A percentile compares a stretch with the other conserved stretches of the same genome.
phyloP scores from a whole-genome alignment of 257 asterid genomes.

The Jasminum sambac region DNA sequence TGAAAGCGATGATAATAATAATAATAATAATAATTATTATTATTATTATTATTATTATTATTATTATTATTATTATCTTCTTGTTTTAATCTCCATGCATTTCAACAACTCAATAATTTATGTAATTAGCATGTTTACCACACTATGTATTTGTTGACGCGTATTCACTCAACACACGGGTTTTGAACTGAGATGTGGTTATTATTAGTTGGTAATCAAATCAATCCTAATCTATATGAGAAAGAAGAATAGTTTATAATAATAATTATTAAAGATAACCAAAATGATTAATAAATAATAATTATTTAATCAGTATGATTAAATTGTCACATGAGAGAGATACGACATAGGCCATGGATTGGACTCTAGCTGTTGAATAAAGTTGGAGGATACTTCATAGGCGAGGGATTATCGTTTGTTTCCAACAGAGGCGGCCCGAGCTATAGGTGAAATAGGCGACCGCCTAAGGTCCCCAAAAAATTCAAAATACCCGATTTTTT shows the following conservation, averaged over 20 bases:
- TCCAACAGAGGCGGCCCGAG: too few relatives aligned
- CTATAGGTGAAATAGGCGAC: too few relatives aligned
- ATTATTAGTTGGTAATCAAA: background rate
- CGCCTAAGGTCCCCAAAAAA: too few relatives aligned
- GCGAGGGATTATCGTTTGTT: constrained; percentile 33
- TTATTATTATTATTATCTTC: background rate
- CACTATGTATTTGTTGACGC: background rate
- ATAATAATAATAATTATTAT: too few relatives aligned
- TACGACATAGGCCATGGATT: constrained; percentile 16
- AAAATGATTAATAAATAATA: constrained; percentile 22
- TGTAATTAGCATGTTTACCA: constrained; percentile 1
- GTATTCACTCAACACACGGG: background rate
- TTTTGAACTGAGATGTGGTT: background rate
- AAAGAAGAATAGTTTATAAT: background rate
- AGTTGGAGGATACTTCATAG: constrained; percentile 34
- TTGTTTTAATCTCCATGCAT: background rate
- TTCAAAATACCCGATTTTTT: too few relatives aligned
- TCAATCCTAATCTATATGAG: background rate
- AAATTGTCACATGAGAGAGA: constrained; percentile 35
- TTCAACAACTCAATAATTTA: background rate
- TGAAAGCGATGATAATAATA: too few relatives aligned
- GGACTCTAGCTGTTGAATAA: constrained; percentile 37
- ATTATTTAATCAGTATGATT: constrained; percentile 6
- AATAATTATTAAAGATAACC: constrained; percentile 1
- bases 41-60: too few relatives aligned